Evolutionary conservation across 225 moss, liverwort and hornwort genomes (phyloP).

Genomic region (Pleurozium schreberi): DNA sequence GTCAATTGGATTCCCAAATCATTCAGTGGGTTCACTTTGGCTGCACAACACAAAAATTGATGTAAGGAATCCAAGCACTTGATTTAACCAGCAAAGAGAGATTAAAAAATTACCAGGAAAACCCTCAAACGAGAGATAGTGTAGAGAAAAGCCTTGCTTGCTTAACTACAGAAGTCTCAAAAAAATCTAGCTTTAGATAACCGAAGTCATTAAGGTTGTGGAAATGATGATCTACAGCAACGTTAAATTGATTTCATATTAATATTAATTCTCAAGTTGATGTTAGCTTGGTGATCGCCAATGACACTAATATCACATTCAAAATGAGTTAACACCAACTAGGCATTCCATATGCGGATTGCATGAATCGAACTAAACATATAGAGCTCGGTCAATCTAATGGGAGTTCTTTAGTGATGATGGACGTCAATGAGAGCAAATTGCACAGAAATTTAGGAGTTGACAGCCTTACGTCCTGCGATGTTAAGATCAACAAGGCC

Average conservation of each 20-base stretch:
- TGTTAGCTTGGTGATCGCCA: not conserved
- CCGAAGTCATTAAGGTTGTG: too few species aligned
- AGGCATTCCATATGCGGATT: not conserved
- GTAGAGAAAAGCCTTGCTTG: not conserved
- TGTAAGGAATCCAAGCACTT: not conserved
- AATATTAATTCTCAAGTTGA: not conserved
- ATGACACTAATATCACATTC: not conserved
- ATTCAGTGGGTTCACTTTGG: conserved; percentile 89
- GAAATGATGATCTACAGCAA: too few species aligned
- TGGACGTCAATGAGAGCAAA: not conserved
- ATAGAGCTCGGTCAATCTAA: not conserved
- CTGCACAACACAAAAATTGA: conserved; percentile 14
- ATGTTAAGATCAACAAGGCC: conserved; percentile 93
- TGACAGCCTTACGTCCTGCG: conserved; percentile 55
- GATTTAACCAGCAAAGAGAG: not conserved
- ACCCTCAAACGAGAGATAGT: not conserved
- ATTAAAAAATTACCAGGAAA: not conserved
- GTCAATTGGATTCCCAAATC: conserved; percentile 92
- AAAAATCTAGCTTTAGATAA: not conserved
- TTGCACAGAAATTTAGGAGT: not conserved
- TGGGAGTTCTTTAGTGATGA: not conserved
- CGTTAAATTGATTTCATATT: not conserved
- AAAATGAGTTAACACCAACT: not conserved
- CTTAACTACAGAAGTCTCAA: not conserved
- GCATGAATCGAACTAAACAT: not conserved